Evolutionary conservation across 805 yeast species (phyloP).

Genomic region (Scheffersomyces stipitis): DNA sequence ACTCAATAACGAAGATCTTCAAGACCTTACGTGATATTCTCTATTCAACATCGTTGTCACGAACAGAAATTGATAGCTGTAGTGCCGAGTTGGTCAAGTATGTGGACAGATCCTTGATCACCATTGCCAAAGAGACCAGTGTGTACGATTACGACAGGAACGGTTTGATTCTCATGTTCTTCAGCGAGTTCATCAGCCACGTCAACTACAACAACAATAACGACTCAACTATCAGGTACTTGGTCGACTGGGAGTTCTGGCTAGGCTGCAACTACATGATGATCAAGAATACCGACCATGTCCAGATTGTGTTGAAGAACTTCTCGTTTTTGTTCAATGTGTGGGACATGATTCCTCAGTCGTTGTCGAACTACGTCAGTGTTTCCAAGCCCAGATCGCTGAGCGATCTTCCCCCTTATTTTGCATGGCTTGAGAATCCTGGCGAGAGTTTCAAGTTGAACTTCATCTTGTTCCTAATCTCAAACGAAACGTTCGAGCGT

Average conservation of each 20-base stretch:
- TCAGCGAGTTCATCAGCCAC: constrained; percentile 39
- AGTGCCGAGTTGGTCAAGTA: constrained; percentile 11
- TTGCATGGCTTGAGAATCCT: constrained; percentile 40
- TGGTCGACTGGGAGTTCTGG: constrained; percentile 79
- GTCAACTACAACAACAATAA: constrained; percentile 23
- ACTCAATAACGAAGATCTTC: constrained; percentile 40
- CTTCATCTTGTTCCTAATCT: constrained; percentile 55
- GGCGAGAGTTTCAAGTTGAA: constrained; percentile 47
- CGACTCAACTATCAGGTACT: constrained; percentile 9
- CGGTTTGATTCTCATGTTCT: constrained; percentile 40
- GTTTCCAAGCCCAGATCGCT: constrained; percentile 2
- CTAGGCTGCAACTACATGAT: constrained; percentile 54
- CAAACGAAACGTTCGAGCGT: constrained; percentile 49
- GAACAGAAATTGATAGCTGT: constrained; percentile 24
- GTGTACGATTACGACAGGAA: constrained; percentile 39
- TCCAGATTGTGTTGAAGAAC: constrained; percentile 61
- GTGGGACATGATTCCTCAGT: constrained; percentile 67
- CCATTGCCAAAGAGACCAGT: constrained; percentile 34
- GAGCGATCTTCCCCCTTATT: constrained; percentile 6
- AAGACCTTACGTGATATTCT: constrained; percentile 38
- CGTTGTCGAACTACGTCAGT: constrained; percentile 12
- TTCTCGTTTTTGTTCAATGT: constrained; percentile 67
- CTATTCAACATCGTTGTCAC: constrained; percentile 13
- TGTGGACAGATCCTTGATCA: constrained; percentile 35
- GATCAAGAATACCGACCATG: constrained; percentile 58